Evolutionary conservation across 2,329 filamentous ascomycete species (phyloP).

Genomic region (Capronia americana): DNA sequence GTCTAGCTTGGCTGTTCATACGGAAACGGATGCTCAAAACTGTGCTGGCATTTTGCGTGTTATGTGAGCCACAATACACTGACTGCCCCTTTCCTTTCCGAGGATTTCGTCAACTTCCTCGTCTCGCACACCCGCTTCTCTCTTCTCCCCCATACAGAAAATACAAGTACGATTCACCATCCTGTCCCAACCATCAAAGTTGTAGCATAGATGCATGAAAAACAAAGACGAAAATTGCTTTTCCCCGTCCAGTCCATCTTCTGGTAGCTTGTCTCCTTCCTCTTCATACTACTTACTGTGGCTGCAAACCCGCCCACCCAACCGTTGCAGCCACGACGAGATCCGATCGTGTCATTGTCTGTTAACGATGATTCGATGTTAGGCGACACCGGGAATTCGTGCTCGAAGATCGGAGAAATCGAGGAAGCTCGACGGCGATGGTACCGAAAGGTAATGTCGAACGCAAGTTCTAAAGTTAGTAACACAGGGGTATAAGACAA

Average conservation of each 20-base stretch:
- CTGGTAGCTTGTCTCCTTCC: not conserved
- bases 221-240: slow-evolving; percentile 1
- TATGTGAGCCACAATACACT: not conserved
- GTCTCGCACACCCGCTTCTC: not conserved
- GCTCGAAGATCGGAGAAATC: not conserved
- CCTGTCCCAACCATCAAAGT: not conserved
- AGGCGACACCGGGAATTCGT: not conserved
- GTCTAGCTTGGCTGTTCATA: not conserved
- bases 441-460: slow-evolving; percentile 7
- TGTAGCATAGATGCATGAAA: slow-evolving; percentile 5
- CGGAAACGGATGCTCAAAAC: not conserved
- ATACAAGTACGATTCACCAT: slow-evolving; percentile 5
- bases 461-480: slow-evolving; percentile 33
- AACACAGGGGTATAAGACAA: slow-evolving; percentile 26
- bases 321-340: slow-evolving; percentile 33
- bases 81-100: not conserved
- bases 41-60: not conserved
- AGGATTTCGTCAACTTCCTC: not conserved
- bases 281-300: slow-evolving; percentile 29
- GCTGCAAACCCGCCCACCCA: slow-evolving; percentile 34
- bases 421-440: not conserved
- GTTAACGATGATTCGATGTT: not conserved
- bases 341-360: slow-evolving; percentile 13
- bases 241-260: not conserved
- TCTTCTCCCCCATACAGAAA: not conserved